A percentile compares a stretch with the other conserved stretches of the same genome.
phyloP scores from a whole-genome alignment of 1,284 basidiomycete genomes.

The Marasmius oreades region DNA sequence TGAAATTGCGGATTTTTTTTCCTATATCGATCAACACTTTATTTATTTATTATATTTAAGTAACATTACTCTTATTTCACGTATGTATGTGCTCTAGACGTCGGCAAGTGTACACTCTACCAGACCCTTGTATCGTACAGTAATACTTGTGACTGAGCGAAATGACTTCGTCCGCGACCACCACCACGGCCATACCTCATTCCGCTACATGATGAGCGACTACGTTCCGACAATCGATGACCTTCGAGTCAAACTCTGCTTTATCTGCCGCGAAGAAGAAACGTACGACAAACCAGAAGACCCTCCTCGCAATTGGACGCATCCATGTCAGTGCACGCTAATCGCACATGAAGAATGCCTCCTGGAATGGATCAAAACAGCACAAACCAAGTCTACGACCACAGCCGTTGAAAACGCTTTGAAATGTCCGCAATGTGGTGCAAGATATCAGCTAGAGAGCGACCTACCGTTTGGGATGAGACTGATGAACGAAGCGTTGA shows the following conservation, averaged over 20 bases:
- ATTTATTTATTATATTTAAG: too few relatives aligned
- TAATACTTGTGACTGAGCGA: too few relatives aligned
- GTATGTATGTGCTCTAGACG: too few relatives aligned
- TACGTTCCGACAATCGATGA: slow-evolving; percentile 17
- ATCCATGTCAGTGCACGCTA: slow-evolving; percentile 76
- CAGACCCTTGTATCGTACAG: too few relatives aligned
- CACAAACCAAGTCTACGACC: slow-evolving; percentile 48
- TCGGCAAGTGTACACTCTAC: too few relatives aligned
- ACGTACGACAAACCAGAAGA: slow-evolving; percentile 41
- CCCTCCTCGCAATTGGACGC: slow-evolving; percentile 60
- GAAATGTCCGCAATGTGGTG: slow-evolving; percentile 76
- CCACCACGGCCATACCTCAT: too few relatives aligned
- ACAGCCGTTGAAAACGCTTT: slow-evolving; percentile 54
- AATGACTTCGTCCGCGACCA: too few relatives aligned
- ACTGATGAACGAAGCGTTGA: slow-evolving; percentile 46
- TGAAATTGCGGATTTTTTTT: too few relatives aligned
- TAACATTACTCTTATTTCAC: too few relatives aligned
- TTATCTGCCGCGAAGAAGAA: slow-evolving; percentile 76
- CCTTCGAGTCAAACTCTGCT: slow-evolving; percentile 60
- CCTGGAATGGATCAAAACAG: slow-evolving; percentile 69
- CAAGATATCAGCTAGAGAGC: slow-evolving; percentile 63
- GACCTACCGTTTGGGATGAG: slow-evolving; percentile 50
- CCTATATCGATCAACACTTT: too few relatives aligned
- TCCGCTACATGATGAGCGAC: neutral
- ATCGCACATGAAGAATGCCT: slow-evolving; percentile 77